These are phyloP conservation scores for Perilla frutescens DNA, from an alignment of 257 asterid genomes.

Conservation along the genomic window DNA sequence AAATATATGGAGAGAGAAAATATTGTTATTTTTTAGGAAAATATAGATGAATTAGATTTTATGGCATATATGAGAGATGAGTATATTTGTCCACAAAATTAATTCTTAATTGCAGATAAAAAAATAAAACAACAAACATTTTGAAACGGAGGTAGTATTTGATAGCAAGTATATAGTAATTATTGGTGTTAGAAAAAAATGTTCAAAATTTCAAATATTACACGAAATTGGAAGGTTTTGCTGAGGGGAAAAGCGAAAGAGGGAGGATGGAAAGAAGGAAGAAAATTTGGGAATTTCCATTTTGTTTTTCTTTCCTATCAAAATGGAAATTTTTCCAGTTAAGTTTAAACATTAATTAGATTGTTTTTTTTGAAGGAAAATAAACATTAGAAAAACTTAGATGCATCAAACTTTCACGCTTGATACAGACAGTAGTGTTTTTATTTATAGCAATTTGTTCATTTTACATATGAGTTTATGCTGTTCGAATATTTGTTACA, in stretches of 20 bases:
- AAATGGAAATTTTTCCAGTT: neutral
- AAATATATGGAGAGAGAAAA: no score
- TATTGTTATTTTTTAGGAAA: no score
- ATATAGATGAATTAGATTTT: no score
- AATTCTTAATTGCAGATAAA: no score
- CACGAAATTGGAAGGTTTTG: slow-evolving; percentile 6
- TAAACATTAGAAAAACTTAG: neutral
- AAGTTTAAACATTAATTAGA: slow-evolving; percentile 1
- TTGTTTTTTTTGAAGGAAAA: no score
- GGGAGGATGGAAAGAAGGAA: neutral
- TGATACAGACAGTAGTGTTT: neutral
- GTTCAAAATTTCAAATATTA: neutral
- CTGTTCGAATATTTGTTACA: no score
- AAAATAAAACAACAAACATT: no score
- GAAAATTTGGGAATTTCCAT: neutral
- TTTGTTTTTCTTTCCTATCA: neutral
- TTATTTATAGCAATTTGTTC: no score
- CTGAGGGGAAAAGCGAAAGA: neutral
- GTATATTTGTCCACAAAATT: no score
- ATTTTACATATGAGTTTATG: no score
- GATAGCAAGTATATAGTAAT: neutral
- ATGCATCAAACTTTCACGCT: neutral
- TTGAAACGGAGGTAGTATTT: no score
- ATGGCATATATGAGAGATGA: no score
- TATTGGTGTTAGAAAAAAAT: neutral